These are phyloP conservation scores for Coemansia sp. DNA, from an alignment of 192 early-diverging fungal species.

Conservation along the genomic window DNA sequence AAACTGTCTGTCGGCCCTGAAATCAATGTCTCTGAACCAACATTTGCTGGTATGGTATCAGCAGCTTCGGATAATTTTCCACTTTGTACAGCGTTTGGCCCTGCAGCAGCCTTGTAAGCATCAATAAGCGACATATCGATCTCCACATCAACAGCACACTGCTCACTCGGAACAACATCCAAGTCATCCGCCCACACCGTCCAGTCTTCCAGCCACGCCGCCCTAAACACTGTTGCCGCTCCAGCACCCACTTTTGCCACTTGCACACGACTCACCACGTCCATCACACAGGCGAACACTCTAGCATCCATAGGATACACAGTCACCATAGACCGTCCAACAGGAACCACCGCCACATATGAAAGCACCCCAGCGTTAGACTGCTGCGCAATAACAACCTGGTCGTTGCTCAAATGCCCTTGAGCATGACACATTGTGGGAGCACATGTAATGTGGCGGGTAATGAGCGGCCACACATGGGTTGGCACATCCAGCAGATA, in stretches of 20 bases:
- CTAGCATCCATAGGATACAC: slow-evolving; percentile 20
- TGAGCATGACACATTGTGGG: slow-evolving; percentile 8
- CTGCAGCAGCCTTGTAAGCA: not conserved
- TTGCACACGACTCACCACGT: not conserved
- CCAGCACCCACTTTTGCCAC: not conserved
- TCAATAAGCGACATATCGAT: slow-evolving; percentile 19
- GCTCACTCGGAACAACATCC: slow-evolving; percentile 6
- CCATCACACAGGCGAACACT: slow-evolving; percentile 1
- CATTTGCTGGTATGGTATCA: not conserved
- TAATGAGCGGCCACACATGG: slow-evolving; percentile 9
- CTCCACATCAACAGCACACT: slow-evolving; percentile 19
- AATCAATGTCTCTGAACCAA: not conserved
- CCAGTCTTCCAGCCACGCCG: slow-evolving; percentile 44
- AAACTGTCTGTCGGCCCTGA: not conserved
- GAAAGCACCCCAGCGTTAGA: not conserved
- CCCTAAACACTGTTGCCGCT: not conserved
- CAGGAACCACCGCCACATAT: slow-evolving; percentile 24
- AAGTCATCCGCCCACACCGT: not conserved
- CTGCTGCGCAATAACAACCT: not conserved
- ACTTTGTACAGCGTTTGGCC: not conserved
- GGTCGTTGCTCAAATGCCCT: not conserved
- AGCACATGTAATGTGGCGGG: not conserved
- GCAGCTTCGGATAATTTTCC: not conserved
- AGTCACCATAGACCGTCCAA: not conserved
- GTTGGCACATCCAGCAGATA: not conserved